Evolutionary conservation across 441 rosid species (phyloP).

Genomic region (Erodium chrysanthum): DNA sequence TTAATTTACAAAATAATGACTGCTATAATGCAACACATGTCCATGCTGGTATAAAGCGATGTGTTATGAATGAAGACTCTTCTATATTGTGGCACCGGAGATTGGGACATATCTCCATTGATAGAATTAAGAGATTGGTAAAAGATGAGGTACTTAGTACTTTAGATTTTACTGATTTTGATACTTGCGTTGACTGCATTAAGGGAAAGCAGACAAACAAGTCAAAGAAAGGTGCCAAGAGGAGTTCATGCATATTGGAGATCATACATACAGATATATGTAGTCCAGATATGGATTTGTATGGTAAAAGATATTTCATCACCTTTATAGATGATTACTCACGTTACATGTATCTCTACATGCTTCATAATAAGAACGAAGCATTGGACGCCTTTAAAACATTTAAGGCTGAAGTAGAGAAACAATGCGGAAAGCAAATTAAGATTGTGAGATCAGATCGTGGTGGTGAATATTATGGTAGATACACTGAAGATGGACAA

Average conservation of each 20-base stretch:
- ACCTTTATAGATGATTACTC: neutral
- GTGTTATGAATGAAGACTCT: neutral
- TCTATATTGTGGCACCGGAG: neutral
- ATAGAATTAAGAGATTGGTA: neutral
- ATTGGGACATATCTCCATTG: neutral
- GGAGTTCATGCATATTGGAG: neutral
- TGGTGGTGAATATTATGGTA: neutral
- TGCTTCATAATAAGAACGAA: slow-evolving; percentile 13
- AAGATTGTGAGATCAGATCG: slow-evolving; percentile 9
- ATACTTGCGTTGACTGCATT: neutral
- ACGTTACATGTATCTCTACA: neutral
- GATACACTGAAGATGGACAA: slow-evolving; percentile 15
- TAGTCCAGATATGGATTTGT: neutral
- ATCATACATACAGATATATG: neutral
- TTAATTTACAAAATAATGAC: neutral
- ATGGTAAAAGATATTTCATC: neutral
- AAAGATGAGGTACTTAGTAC: neutral
- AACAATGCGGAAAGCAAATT: slow-evolving; percentile 8
- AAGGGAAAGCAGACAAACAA: slow-evolving; percentile 5
- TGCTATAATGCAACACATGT: neutral
- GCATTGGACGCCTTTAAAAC: slow-evolving; percentile 6
- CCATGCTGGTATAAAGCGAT: neutral
- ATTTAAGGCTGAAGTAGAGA: neutral
- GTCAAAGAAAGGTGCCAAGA: neutral
- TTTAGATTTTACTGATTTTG: neutral